phyloP scores from a whole-genome alignment of 345 rosid species.

The Ceriops tagal region DNA sequence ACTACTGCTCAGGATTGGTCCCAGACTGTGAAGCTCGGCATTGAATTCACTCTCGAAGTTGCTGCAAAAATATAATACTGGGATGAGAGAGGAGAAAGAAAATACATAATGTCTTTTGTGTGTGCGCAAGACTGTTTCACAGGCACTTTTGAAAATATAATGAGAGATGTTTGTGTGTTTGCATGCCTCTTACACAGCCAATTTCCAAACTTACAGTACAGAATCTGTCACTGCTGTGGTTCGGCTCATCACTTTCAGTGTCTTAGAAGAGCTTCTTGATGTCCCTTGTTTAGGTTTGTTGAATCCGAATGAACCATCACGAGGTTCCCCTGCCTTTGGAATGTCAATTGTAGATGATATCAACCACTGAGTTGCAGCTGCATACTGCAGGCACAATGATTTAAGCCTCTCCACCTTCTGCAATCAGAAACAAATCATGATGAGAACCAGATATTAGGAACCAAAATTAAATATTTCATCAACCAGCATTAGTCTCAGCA shows the following conservation, averaged over 20 bases:
- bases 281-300: constrained; percentile 38
- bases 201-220: constrained; percentile 60
- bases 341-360: constrained; percentile 79
- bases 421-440: constrained; percentile 16
- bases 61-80: constrained; percentile 35
- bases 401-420: constrained; percentile 94
- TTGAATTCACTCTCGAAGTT: constrained; percentile 84
- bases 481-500: background rate
- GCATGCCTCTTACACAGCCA: background rate
- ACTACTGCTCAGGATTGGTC: constrained; percentile 70
- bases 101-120: no score
- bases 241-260: constrained; percentile 39
- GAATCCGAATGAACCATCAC: constrained; percentile 22
- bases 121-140: no score
- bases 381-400: constrained; percentile 79
- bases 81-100: background rate
- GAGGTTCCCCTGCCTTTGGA: constrained; percentile 36
- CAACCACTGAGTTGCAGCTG: constrained; percentile 93
- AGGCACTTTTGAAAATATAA: background rate
- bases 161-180: background rate
- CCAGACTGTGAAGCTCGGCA: constrained; percentile 78
- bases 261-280: constrained; percentile 37
- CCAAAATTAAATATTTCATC: background rate
- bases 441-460: background rate
- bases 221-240: constrained; percentile 63